Evolutionary conservation across 768 basidiomycete genomes (phyloP), one percentile per base, ranked within the genome.

Genomic region (Imleria badia): DNA sequence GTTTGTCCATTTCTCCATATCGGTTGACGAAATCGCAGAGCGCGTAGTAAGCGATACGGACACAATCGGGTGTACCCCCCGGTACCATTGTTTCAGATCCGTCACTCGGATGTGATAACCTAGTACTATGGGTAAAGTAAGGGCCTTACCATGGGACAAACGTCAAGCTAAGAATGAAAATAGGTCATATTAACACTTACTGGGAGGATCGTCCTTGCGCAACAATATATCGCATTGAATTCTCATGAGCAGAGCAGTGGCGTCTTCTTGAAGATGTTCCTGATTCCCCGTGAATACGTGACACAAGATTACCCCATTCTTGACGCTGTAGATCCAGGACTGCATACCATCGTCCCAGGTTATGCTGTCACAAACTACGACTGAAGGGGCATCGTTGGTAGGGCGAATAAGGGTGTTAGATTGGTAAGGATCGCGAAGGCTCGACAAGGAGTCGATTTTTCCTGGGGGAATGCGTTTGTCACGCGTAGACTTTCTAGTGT

Each of bases 221-320:
- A 71, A 45, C 10, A 62, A 46, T 3, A 66, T 55, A 3, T 66
- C 72, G 55, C 66, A 35, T 60, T 83, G 81, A 14, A 83, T 69
- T 14, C 61, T 61, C 22, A 65, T 60, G 5, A 83, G 64, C 29
- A 81, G 59, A 7, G 42, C 49, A 3, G 72, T 73, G 13, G 80
- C 73, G 2, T 70, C 68, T 42, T 38, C 50, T 59, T 83, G 81
- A 42, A 80, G 62, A 4, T 48, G 31, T n/a, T 64, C 60, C 15
- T 68, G 57, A 54, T 83, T 83, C n/a, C 78, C 70, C 1, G 78
- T 79, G 57, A 81, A 83, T 40, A 83, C 54, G 52, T 83, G 81
- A 22, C 72, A 70, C 15, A 76, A 66, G 17, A 43, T 64, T 3
- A 66, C 66, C 14, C 56, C 55, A 14, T 59, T 52, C 17, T 50